Base-by-base conservation (phyloP, 2,329 filamentous ascomycete genomes). In the Cryphonectria carpinicola region DNA sequence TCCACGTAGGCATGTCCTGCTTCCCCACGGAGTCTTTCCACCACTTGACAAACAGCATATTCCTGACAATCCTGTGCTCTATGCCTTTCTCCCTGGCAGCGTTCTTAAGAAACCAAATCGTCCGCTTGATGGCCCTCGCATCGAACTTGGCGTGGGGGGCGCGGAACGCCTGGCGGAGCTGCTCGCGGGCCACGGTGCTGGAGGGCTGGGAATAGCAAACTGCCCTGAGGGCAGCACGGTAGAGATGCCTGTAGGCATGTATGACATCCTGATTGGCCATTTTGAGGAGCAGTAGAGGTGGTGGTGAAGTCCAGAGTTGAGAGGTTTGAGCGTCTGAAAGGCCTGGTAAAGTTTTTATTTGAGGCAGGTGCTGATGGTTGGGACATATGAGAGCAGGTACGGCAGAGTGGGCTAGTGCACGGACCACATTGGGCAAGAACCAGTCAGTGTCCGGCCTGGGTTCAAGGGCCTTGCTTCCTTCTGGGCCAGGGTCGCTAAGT, bases 21-120 rank as follows among this genome's bases (percentile, higher is more conserved):
- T 81, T 83, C 73, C 79, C 78, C 71, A 87, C 86, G 74, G 84
- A 49, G 77, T 64, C 56, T 28, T 54, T 70, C 25, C 65, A 69
- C 13, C 35, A 62, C 17, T 72, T 56, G 6, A 62, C 61, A 7
- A 72, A 32, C 56, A 93, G 76, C 64, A 95, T 78, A 74, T 92
- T 94, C 80, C 89, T 92, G 69, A 95, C 77, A 11, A 96, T 86
- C 69, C 81, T 86, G 78, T 95, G 92, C 83, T 95, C 93, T 43
- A 94, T 75, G 0, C 92, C 93, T 69, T 81, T 87, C 75, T 88
- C 84, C 72, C 81, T 83, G 1, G 87, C 86, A 4, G 93, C 93
- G 56, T 88, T 87, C 43, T 88, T 81, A 1, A 95, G 81, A 76
- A 96, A 95, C 78, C 89, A 88, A 5, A 93, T 76, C 0, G 93